Percentiles rank a stretch among this genome's conserved stretches.
Conservation (phyloP, 768 basidiomycete species). For the Tulasnella sp. region DNA sequence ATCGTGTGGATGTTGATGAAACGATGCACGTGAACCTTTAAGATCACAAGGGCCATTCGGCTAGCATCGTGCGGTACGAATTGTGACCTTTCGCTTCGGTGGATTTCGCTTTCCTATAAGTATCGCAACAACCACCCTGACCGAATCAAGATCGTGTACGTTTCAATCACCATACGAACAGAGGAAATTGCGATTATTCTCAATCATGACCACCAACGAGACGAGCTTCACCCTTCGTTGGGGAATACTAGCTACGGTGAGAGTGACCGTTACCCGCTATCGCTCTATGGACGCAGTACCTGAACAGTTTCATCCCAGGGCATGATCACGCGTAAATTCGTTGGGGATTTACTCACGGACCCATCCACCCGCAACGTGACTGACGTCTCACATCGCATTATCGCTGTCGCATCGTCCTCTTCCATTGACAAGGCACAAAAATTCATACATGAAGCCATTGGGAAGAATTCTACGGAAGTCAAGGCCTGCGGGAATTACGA, state of each 20-base stretch:
- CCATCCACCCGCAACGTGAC: slow-evolving; percentile 9
- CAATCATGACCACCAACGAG: background rate
- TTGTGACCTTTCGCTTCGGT: no score
- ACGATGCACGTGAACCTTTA: no score
- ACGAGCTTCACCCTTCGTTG: slow-evolving; percentile 12
- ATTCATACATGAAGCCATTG: slow-evolving; percentile 13
- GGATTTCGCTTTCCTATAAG: no score
- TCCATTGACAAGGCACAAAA: slow-evolving; percentile 4
- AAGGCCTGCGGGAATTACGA: slow-evolving; percentile 20
- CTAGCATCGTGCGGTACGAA: no score
- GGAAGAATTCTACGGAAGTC: background rate
- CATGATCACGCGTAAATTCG: slow-evolving; percentile 14
- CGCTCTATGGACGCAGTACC: background rate
- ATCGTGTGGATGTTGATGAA: no score
- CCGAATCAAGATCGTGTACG: no score
- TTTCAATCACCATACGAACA: no score
- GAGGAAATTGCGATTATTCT: no score
- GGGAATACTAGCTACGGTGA: slow-evolving; percentile 17
- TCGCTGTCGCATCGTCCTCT: slow-evolving; percentile 16
- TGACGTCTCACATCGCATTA: slow-evolving; percentile 15
- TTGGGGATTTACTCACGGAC: slow-evolving; percentile 17
- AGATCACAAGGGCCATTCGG: no score
- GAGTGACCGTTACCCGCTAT: background rate
- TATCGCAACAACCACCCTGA: no score
- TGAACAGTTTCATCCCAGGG: background rate